A percentile compares a stretch with the other conserved stretches of the same genome.
These are phyloP conservation scores for Eucalyptus caleyi DNA, from an alignment of 345 rosid genomes.

Conservation along the genomic window DNA sequence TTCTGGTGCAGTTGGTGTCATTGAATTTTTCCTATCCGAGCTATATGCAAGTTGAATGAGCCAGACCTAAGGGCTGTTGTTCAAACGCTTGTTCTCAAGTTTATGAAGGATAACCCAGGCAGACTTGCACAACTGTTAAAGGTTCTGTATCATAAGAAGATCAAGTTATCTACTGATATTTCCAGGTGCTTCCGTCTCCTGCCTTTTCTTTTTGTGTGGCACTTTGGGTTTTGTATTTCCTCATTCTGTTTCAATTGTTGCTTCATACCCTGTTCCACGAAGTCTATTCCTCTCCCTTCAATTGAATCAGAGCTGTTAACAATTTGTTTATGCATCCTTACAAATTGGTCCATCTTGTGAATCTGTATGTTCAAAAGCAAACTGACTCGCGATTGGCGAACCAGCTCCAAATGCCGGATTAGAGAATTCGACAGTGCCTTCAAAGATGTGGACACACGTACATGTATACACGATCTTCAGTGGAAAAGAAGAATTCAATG, in stretches of 20 bases:
- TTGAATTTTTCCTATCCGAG: constrained; percentile 77
- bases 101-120: constrained; percentile 32
- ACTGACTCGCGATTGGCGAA: rapidly evolving
- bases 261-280: neutral
- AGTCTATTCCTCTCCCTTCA: neutral
- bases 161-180: neutral
- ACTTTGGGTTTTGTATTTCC: neutral
- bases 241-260: neutral
- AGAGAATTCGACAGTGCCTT: neutral
- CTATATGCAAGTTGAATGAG: constrained; percentile 65
- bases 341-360: neutral
- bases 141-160: constrained; percentile 2
- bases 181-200: rapidly evolving
- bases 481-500: neutral
- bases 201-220: no score
- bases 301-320: neutral
- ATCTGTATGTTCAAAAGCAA: neutral
- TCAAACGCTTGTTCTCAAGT: constrained; percentile 56
- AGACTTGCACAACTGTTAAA: constrained; percentile 31
- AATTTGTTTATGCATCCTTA: neutral
- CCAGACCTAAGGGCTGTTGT: constrained; percentile 47
- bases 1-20: constrained; percentile 70
- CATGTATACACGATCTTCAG: neutral
- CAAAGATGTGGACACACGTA: neutral
- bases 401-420: neutral